Evolutionary conservation across 169 alveolate genomes (phyloP).

Genomic region (Plasmodium relictum): DNA sequence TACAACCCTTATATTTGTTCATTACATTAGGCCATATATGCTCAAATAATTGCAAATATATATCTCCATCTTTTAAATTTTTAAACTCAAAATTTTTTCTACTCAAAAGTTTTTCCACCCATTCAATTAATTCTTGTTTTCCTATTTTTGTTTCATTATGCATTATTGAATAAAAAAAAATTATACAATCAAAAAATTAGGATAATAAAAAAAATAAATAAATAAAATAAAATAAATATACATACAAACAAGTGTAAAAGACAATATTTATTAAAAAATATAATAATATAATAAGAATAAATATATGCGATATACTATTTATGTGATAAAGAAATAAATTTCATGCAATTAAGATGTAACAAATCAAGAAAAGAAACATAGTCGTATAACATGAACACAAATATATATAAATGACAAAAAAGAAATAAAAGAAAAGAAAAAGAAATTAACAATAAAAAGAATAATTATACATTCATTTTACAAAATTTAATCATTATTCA

Average conservation of each 20-base stretch:
- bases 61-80: conserved; percentile 58
- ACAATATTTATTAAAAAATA: not conserved
- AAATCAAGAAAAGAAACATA: too few relatives aligned
- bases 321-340: too few relatives aligned
- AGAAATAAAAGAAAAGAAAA: too few relatives aligned
- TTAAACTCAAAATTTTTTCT: conserved; percentile 40
- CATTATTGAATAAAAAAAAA: not conserved
- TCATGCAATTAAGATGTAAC: too few relatives aligned
- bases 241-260: not conserved
- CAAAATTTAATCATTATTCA: too few relatives aligned
- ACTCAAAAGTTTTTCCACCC: conserved; percentile 46
- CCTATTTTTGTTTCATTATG: conserved; percentile 45
- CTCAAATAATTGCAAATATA: conserved; percentile 60
- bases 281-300: too few relatives aligned
- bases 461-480: too few relatives aligned
- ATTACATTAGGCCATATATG: conserved; percentile 78
- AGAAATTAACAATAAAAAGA: too few relatives aligned
- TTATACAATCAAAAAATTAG: not conserved
- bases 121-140: conserved; percentile 59
- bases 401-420: too few relatives aligned
- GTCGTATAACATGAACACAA: too few relatives aligned
- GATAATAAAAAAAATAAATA: not conserved
- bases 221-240: not conserved
- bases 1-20: conserved; percentile 18
- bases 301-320: too few relatives aligned